phyloP scores from a whole-genome alignment of 805 yeast genomes.

The Phaffomyces antillensis region DNA sequence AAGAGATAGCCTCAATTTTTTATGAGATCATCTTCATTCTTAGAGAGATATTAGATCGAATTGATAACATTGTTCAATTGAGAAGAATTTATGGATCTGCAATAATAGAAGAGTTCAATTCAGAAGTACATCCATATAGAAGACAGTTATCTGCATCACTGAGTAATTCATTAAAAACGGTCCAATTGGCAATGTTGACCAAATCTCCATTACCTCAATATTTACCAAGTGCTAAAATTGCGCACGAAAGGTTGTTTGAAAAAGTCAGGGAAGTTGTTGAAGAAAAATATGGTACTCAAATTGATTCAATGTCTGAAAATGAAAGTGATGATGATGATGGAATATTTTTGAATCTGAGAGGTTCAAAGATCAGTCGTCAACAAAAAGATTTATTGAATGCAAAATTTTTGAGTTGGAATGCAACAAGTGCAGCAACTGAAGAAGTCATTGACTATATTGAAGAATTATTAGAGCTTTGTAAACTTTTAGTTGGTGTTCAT shows the following conservation, averaged over 20 bases:
- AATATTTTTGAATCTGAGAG: conserved; percentile 11
- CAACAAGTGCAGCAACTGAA: conserved; percentile 40
- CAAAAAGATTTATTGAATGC: conserved; percentile 28
- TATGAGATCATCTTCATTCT: conserved; percentile 38
- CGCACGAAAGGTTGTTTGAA: conserved; percentile 39
- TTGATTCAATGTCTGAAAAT: conserved; percentile 8
- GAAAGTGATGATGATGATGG: conserved; percentile 22
- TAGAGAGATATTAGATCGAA: conserved; percentile 39
- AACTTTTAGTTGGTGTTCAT: conserved; percentile 39
- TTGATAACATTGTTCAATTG: conserved; percentile 37
- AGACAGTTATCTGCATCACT: conserved; percentile 38
- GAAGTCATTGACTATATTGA: conserved; percentile 45
- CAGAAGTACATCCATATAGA: conserved; percentile 34
- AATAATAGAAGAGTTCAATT: conserved; percentile 36
- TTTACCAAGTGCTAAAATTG: conserved; percentile 40
- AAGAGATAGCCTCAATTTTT: conserved; percentile 32
- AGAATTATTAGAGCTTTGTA: conserved; percentile 35
- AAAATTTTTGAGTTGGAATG: conserved; percentile 44
- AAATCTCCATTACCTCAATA: conserved; percentile 45
- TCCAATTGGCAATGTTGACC: conserved; percentile 35
- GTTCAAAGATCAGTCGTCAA: conserved; percentile 11
- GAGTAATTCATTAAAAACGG: conserved; percentile 31
- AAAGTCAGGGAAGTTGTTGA: conserved; percentile 34
- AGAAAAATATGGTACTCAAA: conserved; percentile 16
- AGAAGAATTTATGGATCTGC: conserved; percentile 40